These are phyloP conservation scores for Pythium dissotocum DNA, from an alignment of 352 stramenopile genomes.

Conservation along the genomic window DNA sequence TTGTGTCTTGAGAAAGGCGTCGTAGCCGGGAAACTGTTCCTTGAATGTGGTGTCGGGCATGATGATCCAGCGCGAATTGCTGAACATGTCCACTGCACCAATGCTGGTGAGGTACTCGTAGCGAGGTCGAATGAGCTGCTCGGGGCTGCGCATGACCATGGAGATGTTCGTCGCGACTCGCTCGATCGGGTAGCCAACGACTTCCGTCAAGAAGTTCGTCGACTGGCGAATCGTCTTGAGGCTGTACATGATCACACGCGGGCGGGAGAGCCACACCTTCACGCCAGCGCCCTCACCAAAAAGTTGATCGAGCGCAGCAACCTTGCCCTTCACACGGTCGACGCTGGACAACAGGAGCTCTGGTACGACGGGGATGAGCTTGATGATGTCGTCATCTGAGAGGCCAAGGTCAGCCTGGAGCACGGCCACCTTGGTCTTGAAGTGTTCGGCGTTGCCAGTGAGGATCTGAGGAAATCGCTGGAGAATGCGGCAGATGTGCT, in stretches of 20 bases:
- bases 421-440: constrained; percentile 35
- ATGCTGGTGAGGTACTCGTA: constrained; percentile 40
- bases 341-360: constrained; percentile 40
- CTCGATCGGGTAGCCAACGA: constrained; percentile 36
- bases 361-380: constrained; percentile 40
- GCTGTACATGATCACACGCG: constrained; percentile 61
- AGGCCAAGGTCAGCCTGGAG: constrained; percentile 35
- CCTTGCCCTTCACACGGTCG: constrained; percentile 43
- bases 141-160: constrained; percentile 46
- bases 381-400: constrained; percentile 31
- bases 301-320: constrained; percentile 41
- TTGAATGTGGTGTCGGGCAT: constrained; percentile 35
- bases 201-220: constrained; percentile 39
- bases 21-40: constrained; percentile 34
- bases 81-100: constrained; percentile 20
- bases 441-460: constrained; percentile 34
- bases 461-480: constrained; percentile 45
- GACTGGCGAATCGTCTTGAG: constrained; percentile 36
- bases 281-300: constrained; percentile 35
- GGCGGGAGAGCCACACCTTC: constrained; percentile 27
- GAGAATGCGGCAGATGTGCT: constrained; percentile 44
- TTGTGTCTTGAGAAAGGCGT: constrained; percentile 8
- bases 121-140: constrained; percentile 44
- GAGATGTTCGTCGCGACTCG: constrained; percentile 31
- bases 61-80: constrained; percentile 34